Evolutionary conservation across 1,139 yeast species (phyloP).

Genomic region (Casaregolazyma lundiana): DNA sequence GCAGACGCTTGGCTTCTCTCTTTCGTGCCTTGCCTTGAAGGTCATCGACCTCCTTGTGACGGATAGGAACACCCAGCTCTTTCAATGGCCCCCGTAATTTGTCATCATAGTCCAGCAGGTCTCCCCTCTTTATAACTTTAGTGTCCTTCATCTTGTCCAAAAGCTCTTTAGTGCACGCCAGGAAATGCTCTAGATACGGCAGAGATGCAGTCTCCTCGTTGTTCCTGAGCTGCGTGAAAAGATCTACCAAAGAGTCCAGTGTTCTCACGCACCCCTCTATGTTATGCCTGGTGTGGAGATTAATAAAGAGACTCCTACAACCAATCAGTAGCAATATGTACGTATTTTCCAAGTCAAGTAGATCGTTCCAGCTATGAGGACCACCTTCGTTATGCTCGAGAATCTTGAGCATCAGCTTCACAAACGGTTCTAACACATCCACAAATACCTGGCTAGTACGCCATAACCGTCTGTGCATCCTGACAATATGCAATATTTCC

Average conservation of each 20-base stretch:
- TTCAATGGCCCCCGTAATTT: background rate
- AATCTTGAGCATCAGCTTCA: slow-evolving; percentile 2
- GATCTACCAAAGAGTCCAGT: background rate
- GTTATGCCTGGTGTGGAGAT: slow-evolving; percentile 4
- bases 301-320: slow-evolving; percentile 1
- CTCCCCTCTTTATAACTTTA: background rate
- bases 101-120: slow-evolving; percentile 3
- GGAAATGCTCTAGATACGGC: slow-evolving; percentile 2
- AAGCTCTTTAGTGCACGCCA: background rate
- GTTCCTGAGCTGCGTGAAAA: slow-evolving; percentile 1
- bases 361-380: background rate
- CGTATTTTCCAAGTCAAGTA: slow-evolving; percentile 1
- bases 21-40: background rate
- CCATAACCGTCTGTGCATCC: slow-evolving; percentile 6
- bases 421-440: slow-evolving; percentile 6
- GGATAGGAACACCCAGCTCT: background rate
- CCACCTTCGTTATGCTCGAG: background rate
- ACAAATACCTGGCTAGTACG: slow-evolving; percentile 7
- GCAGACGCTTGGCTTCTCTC: background rate
- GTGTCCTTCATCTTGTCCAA: background rate
- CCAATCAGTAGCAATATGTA: slow-evolving; percentile 1
- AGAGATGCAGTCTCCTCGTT: background rate
- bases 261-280: slow-evolving; percentile 1
- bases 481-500: background rate
- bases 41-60: background rate